A percentile compares a stretch with the other conserved stretches of the same genome.
Evolutionary conservation across 78 protist genomes (phyloP).

Genomic region (Cavenderia fasciculata): DNA sequence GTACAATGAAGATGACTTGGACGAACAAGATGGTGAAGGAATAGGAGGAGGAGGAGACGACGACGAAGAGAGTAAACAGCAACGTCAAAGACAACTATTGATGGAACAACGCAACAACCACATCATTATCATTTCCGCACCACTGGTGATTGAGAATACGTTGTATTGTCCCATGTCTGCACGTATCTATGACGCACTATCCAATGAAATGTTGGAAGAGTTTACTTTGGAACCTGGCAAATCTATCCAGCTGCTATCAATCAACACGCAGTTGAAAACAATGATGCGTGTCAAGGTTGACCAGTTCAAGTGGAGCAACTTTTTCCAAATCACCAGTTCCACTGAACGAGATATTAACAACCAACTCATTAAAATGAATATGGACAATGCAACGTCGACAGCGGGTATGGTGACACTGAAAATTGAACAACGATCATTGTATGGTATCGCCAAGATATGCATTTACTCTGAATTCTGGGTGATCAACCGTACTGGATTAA

Average conservation of each 20-base stretch:
- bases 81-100: background rate
- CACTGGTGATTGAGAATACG: constrained; percentile 39
- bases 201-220: background rate
- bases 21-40: background rate
- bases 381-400: too few relatives aligned
- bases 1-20: background rate
- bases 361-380: constrained; percentile 13
- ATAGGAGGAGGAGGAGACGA: background rate
- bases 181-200: constrained; percentile 1
- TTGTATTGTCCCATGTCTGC: background rate
- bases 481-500: constrained; percentile 35
- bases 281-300: constrained; percentile 29
- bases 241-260: constrained; percentile 2
- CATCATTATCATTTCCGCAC: constrained; percentile 35
- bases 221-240: background rate
- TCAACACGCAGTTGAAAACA: constrained; percentile 3
- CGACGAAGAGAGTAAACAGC: background rate
- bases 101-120: constrained; percentile 8
- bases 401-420: background rate
- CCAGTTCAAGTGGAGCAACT: constrained; percentile 9
- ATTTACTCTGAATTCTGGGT: constrained; percentile 23
- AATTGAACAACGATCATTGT: background rate
- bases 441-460: constrained; percentile 5
- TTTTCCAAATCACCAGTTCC: constrained; percentile 39
- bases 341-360: constrained; percentile 24